Evolutionary conservation across 2,329 filamentous ascomycete genomes (phyloP).

Genomic region (Hirsutella thompsonii): DNA sequence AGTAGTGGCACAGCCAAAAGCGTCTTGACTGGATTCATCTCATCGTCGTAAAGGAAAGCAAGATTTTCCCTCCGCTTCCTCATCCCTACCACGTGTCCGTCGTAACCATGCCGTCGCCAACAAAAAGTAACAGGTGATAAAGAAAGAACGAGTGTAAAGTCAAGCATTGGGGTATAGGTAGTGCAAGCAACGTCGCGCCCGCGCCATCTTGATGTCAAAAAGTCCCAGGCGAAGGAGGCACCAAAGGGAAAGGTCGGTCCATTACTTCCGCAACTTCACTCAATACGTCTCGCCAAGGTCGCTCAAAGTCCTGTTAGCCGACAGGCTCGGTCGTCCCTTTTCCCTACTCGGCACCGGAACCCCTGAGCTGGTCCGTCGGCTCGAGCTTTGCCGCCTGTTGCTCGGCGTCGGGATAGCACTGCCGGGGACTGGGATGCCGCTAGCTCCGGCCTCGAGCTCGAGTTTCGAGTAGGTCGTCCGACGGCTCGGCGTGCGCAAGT

Average conservation of each 20-base stretch:
- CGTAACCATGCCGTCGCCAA: too few species aligned
- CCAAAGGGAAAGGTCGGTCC: not conserved
- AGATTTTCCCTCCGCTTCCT: too few species aligned
- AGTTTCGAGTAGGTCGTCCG: slow-evolving; percentile 38
- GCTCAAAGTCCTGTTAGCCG: slow-evolving; percentile 26
- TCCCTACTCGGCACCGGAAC: slow-evolving; percentile 15
- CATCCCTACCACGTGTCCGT: too few species aligned
- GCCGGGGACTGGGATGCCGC: slow-evolving; percentile 25
- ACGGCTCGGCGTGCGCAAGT: slow-evolving; percentile 39
- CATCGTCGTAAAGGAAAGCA: too few species aligned
- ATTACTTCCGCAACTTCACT: slow-evolving; percentile 4
- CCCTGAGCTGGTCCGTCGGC: slow-evolving; percentile 28
- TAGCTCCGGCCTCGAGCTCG: slow-evolving; percentile 26
- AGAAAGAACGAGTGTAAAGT: too few species aligned
- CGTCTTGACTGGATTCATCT: too few species aligned
- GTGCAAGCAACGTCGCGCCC: too few species aligned
- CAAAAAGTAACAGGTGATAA: too few species aligned
- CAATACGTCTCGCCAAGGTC: slow-evolving; percentile 44
- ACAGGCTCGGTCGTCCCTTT: slow-evolving; percentile 16
- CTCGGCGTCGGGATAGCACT: slow-evolving; percentile 35
- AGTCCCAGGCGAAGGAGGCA: not conserved
- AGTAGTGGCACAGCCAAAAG: too few species aligned
- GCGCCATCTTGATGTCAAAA: too few species aligned
- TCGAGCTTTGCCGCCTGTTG: slow-evolving; percentile 29
- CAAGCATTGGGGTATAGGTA: too few species aligned